Evolutionary conservation across 1,284 basidiomycete species (phyloP).

Genomic region (Pisolithus thermaeus): DNA sequence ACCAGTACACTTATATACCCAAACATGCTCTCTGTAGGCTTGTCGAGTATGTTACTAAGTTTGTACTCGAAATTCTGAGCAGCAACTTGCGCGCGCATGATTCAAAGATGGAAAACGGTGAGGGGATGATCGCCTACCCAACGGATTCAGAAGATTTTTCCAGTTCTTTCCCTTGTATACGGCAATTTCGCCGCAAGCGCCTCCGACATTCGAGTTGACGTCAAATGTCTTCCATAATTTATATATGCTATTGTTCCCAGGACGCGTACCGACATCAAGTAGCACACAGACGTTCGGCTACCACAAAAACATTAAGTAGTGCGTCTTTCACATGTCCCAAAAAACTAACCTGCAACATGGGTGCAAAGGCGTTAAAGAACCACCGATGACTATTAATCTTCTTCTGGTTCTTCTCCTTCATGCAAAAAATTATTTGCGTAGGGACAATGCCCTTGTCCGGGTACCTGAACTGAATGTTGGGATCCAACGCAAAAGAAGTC

Average conservation of each 20-base stretch:
- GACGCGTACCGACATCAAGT: conserved; percentile 91
- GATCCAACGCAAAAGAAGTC: conserved; percentile 84
- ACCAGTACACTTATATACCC: conserved; percentile 87
- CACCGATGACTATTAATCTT: conserved; percentile 96
- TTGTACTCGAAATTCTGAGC: conserved; percentile 96
- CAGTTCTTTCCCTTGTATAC: conserved; percentile 89
- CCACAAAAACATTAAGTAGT: neutral
- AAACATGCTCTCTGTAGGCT: conserved; percentile 89
- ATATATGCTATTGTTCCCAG: conserved; percentile 81
- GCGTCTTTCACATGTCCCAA: neutral
- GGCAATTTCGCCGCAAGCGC: conserved; percentile 94
- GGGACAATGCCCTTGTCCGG: conserved; percentile 95
- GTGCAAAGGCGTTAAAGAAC: conserved; percentile 92
- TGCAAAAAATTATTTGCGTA: conserved; percentile 86
- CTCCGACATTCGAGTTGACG: conserved; percentile 86
- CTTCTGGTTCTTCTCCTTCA: conserved; percentile 95
- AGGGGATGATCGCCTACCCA: conserved; percentile 47
- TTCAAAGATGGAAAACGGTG: conserved; percentile 5
- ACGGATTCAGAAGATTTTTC: conserved; percentile 75
- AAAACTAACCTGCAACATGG: conserved; percentile 54
- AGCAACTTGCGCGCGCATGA: conserved; percentile 54
- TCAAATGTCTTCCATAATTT: conserved; percentile 96
- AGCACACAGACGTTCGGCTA: conserved; percentile 87
- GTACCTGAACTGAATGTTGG: conserved; percentile 88
- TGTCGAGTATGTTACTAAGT: conserved; percentile 89